phyloP scores from a whole-genome alignment of 1,139 yeast species.

The Sugiyamaella neomexicana region DNA sequence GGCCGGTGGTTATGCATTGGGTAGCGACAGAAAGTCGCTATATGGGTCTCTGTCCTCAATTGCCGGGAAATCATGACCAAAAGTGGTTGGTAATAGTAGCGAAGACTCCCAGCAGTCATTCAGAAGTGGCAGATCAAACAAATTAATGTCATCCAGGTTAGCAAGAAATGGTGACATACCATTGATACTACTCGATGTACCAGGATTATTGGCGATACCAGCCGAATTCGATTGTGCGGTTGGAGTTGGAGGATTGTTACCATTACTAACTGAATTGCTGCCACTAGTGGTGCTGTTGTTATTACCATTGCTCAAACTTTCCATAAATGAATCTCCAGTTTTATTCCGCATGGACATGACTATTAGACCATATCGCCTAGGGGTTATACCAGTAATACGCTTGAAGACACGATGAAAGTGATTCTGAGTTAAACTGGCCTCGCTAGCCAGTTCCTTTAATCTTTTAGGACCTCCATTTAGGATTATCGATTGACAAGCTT shows the following conservation, averaged over 20 bases:
- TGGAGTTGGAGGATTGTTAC: background rate
- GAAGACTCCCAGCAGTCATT: background rate
- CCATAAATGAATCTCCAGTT: background rate
- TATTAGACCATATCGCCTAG: slow-evolving; percentile 12
- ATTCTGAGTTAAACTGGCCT: slow-evolving; percentile 13
- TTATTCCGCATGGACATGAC: background rate
- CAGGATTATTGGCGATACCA: background rate
- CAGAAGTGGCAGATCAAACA: background rate
- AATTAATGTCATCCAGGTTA: background rate
- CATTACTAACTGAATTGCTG: background rate
- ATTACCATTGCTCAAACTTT: background rate
- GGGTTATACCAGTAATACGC: slow-evolving; percentile 16
- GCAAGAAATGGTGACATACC: background rate
- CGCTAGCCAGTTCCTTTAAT: slow-evolving; percentile 14
- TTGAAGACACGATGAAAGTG: slow-evolving; percentile 19
- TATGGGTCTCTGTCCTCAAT: background rate
- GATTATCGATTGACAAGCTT: slow-evolving; percentile 16
- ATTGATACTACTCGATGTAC: background rate
- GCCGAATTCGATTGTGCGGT: background rate
- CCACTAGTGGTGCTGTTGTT: background rate
- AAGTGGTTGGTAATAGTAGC: background rate
- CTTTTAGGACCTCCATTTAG: slow-evolving; percentile 11
- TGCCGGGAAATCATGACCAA: background rate
- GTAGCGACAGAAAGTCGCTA: background rate
- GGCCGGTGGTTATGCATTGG: background rate